These are phyloP conservation scores for Cetraspora pellucida DNA, from an alignment of 192 early-diverging fungal genomes.

Conservation along the genomic window DNA sequence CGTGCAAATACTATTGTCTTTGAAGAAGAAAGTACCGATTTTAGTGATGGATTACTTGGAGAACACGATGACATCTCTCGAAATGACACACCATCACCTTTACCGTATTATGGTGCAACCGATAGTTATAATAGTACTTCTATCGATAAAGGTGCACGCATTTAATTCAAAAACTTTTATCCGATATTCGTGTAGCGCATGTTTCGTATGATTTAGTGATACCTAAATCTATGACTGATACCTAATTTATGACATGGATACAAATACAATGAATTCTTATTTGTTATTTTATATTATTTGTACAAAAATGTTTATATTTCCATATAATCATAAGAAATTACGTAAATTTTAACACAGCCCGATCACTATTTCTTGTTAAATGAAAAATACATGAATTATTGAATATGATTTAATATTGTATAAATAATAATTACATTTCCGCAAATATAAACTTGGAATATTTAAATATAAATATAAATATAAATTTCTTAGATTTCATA, in stretches of 20 bases:
- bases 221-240: too few relatives aligned
- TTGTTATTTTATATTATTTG: neutral
- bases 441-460: too few relatives aligned
- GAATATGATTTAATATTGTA: too few relatives aligned
- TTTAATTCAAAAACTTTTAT: neutral
- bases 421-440: too few relatives aligned
- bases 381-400: too few relatives aligned
- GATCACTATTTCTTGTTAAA: too few relatives aligned
- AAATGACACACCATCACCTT: neutral
- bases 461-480: neutral
- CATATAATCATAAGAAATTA: neutral
- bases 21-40: constrained; percentile 3
- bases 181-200: neutral
- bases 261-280: neutral
- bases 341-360: too few relatives aligned
- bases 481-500: neutral
- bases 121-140: neutral
- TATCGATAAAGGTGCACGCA: neutral
- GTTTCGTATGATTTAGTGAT: neutral
- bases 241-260: too few relatives aligned
- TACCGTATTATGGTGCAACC: neutral
- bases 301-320: neutral
- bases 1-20: neutral
- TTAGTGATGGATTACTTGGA: neutral
- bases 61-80: neutral